Evolutionary conservation across 2,329 filamentous ascomycete species (phyloP), one percentile per base, ranked within the genome.

Genomic region (Thelonectria olida): DNA sequence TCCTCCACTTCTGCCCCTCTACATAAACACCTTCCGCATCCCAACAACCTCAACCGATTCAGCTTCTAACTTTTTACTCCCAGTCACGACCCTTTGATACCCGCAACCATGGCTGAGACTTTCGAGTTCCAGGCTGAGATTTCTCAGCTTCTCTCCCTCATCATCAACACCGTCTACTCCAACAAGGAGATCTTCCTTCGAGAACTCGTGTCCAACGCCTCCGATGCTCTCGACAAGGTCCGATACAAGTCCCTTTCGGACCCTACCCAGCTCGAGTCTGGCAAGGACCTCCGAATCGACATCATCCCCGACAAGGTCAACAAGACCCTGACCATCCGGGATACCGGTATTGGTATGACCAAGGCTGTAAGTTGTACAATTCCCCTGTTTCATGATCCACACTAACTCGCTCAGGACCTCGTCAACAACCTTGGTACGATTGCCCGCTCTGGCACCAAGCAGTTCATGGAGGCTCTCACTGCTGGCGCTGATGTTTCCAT

Each of bases 41-140:
- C 61, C 49, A 48, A 63, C 48, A 49, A 56, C 23, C 54, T 44
- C 67, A 62, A 56, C 23, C 27, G 17, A 49, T 45, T 39, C 52
- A 41, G 19, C 56, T 36, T 61, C 73, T 70, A 67, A 68, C 60
- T 58, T 28, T 50, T 8, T 52, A 56, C 50, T 51, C 41, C 44
- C 41, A 73, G 66, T 74, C 71, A 73, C 71, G 65, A 70, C 66
- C 67, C 66, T 75, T 75, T 75, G 74, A 78, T 79, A 79, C 73
- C 79, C 81, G 77, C 78, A 82, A 92, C 80, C 80, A 97, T 97
- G 92, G 83, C 93, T 82, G 94, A 98, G 87, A 97, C 94, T 74
- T 99, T 99, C 86, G 95, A 98, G 91, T 99, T 98, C 88, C 96
- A 99, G 91, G 96, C 96, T 91, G 96, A 99, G 92, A 99, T 99